phyloP scores from a whole-genome alignment of 345 rosid genomes.

The Bruguiera parviflora region DNA sequence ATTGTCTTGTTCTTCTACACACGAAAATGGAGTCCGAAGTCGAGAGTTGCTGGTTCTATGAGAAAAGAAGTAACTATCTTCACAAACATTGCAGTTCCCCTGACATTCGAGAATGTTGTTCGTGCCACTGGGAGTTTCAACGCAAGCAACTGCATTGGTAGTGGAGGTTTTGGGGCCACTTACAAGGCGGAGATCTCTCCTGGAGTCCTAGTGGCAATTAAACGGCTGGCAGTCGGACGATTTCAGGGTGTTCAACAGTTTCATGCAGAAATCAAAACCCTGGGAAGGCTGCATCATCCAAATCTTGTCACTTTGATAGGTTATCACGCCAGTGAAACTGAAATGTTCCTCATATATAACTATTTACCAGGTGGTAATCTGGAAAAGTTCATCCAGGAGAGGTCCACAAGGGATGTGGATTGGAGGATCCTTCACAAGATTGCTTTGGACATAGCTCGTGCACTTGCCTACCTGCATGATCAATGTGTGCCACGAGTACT shows the following conservation, averaged over 20 bases:
- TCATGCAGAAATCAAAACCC: slow-evolving; percentile 54
- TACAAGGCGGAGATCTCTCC: slow-evolving; percentile 54
- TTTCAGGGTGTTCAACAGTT: slow-evolving; percentile 63
- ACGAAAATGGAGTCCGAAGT: slow-evolving; percentile 34
- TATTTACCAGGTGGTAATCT: slow-evolving; percentile 64
- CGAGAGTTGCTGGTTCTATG: slow-evolving; percentile 31
- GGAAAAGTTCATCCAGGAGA: slow-evolving; percentile 52
- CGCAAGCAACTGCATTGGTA: slow-evolving; percentile 51
- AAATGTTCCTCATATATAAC: slow-evolving; percentile 65
- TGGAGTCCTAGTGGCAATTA: slow-evolving; percentile 41
- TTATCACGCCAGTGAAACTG: slow-evolving; percentile 55
- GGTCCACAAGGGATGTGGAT: slow-evolving; percentile 45
- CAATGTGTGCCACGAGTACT: slow-evolving; percentile 84
- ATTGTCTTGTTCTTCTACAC: slow-evolving; percentile 45
- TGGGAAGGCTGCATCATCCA: slow-evolving; percentile 49
- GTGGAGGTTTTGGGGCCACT: slow-evolving; percentile 63
- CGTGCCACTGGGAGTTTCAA: slow-evolving; percentile 54
- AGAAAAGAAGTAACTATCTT: slow-evolving; percentile 48
- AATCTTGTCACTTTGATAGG: slow-evolving; percentile 57
- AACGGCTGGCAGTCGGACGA: slow-evolving; percentile 56
- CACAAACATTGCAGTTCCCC: slow-evolving; percentile 34
- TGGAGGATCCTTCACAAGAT: slow-evolving; percentile 88
- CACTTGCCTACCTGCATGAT: slow-evolving; percentile 83
- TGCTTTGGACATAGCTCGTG: slow-evolving; percentile 77
- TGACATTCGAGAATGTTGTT: slow-evolving; percentile 52